Percentiles rank a stretch among this genome's conserved stretches.
phyloP scores from a whole-genome alignment of 2,329 filamentous ascomycete genomes.

The Chaetomiaceae sp. region DNA sequence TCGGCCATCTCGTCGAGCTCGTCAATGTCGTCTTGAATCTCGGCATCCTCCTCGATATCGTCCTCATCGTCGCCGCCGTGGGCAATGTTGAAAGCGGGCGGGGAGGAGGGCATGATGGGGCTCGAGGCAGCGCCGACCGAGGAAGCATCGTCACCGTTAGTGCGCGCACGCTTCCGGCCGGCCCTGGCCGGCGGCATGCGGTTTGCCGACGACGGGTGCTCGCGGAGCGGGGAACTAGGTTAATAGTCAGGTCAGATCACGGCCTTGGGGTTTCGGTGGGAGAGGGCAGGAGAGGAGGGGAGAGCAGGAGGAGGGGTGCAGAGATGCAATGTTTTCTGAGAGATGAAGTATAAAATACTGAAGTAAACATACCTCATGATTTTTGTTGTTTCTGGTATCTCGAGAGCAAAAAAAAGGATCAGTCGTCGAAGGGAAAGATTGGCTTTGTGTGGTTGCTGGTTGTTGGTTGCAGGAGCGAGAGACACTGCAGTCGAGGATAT shows the following conservation, averaged over 20 bases:
- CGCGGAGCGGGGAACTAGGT: conserved; percentile 72
- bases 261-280: too few relatives aligned
- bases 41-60: conserved; percentile 65
- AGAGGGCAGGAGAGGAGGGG: neutral
- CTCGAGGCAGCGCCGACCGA: conserved; percentile 50
- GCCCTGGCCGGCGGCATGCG: conserved; percentile 47
- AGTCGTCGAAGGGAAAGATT: neutral
- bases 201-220: conserved; percentile 79
- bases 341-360: too few relatives aligned
- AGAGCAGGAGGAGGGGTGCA: neutral
- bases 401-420: neutral
- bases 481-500: neutral
- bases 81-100: conserved; percentile 58
- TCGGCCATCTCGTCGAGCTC: conserved; percentile 79
- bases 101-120: conserved; percentile 60
- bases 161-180: conserved; percentile 53
- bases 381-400: conserved; percentile 12
- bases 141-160: conserved; percentile 48
- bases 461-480: conserved; percentile 10
- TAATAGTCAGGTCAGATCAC: too few relatives aligned
- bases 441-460: neutral
- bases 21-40: conserved; percentile 67
- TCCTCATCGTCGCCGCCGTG: conserved; percentile 67
- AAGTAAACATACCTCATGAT: conserved; percentile 28
- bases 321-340: neutral